Evolutionary conservation across 176 grass and related monocot species (phyloP).

Genomic region (Echinochloa phyllopogon): DNA sequence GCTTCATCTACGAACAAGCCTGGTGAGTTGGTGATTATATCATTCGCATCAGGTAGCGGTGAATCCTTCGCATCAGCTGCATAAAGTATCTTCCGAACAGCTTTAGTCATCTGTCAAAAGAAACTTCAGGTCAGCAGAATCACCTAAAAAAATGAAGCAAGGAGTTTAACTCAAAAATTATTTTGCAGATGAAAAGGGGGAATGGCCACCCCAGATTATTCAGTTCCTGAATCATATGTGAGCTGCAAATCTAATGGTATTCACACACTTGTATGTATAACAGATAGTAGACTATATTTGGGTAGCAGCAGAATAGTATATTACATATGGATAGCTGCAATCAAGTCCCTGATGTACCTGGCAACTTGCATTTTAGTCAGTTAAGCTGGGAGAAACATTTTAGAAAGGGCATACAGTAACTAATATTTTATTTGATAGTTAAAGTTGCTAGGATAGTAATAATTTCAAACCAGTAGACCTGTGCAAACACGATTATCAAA

Average conservation of each 20-base stretch:
- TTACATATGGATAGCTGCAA: background rate
- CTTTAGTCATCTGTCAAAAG: constrained; percentile 75
- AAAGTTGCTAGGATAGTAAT: background rate
- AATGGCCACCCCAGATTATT: background rate
- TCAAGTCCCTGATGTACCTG: background rate
- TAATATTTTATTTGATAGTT: background rate
- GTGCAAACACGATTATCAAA: background rate
- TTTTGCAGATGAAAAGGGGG: background rate
- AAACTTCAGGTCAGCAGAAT: background rate
- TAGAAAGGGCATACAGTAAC: background rate
- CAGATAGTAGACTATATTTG: background rate
- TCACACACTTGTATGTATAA: background rate
- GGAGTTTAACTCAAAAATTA: background rate
- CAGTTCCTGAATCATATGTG: background rate
- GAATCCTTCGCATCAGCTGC: constrained; percentile 69
- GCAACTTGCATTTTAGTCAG: background rate
- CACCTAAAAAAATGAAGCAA: background rate
- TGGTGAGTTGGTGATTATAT: constrained; percentile 72
- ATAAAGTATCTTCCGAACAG: constrained; percentile 78
- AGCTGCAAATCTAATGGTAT: constrained; percentile 5
- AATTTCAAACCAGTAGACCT: background rate
- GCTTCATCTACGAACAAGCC: constrained; percentile 47
- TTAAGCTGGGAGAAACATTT: background rate
- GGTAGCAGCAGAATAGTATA: background rate
- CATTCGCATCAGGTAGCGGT: constrained; percentile 67